Conservation (phyloP, 2,329 filamentous ascomycete genomes). For the Neofusicoccum kwambonambiense region DNA sequence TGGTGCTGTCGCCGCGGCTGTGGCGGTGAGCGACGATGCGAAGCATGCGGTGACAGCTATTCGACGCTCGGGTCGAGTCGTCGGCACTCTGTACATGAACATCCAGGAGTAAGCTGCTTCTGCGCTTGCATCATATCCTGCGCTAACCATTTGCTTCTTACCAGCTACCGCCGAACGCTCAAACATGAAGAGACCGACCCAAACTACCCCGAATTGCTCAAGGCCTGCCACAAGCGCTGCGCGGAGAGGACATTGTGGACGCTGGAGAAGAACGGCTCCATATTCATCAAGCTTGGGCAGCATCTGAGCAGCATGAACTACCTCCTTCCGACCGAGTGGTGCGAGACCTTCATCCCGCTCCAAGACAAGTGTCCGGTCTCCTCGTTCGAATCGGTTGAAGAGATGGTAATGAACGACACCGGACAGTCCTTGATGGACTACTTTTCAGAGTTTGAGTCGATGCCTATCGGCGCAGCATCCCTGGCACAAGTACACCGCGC, state of each 20-base stretch:
- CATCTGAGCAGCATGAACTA: slow-evolving; percentile 97
- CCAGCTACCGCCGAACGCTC: slow-evolving; percentile 82
- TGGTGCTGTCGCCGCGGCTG: slow-evolving; percentile 41
- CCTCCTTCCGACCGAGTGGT: slow-evolving; percentile 87
- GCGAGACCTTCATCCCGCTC: slow-evolving; percentile 88
- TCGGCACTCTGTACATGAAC: slow-evolving; percentile 70
- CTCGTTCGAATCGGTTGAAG: slow-evolving; percentile 78
- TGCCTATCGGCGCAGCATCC: slow-evolving; percentile 88
- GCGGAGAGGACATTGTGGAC: slow-evolving; percentile 82
- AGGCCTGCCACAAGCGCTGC: slow-evolving; percentile 87
- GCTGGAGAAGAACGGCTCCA: slow-evolving; percentile 92
- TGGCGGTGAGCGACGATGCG: slow-evolving; percentile 63
- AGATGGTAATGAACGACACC: slow-evolving; percentile 84
- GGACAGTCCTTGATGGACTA: slow-evolving; percentile 74
- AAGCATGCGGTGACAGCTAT: slow-evolving; percentile 73
- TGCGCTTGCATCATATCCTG: background rate
- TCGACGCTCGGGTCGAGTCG: slow-evolving; percentile 77
- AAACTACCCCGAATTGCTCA: slow-evolving; percentile 67
- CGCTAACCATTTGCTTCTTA: slow-evolving; percentile 22
- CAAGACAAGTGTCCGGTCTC: slow-evolving; percentile 96
- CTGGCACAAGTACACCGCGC: slow-evolving; percentile 93
- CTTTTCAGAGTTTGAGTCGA: slow-evolving; percentile 78
- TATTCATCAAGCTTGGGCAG: slow-evolving; percentile 97
- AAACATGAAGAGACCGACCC: slow-evolving; percentile 65
- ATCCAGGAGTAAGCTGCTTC: slow-evolving; percentile 78